Conservation (phyloP, 2,329 filamentous ascomycete species). For the Blastomyces silverae region DNA sequence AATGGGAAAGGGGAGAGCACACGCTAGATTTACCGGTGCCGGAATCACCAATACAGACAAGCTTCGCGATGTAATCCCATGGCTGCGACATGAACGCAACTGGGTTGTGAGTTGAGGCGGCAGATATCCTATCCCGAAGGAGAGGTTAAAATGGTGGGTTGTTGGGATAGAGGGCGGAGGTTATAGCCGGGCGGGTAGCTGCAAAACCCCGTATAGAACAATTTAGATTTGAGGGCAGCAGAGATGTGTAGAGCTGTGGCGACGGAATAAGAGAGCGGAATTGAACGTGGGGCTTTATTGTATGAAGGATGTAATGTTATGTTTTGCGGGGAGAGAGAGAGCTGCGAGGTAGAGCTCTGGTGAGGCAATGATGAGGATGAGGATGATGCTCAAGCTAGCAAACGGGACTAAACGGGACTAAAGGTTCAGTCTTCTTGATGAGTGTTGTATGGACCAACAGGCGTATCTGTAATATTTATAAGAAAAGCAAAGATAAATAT, state of each 20-base stretch:
- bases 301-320: too few species aligned
- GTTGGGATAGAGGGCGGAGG: not conserved
- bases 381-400: not conserved
- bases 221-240: not conserved
- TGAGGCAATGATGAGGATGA: not conserved
- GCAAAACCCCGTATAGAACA: too few species aligned
- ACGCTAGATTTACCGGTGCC: slow-evolving; percentile 87
- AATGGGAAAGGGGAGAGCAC: slow-evolving; percentile 28
- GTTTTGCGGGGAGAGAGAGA: not conserved
- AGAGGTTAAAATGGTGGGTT: not conserved
- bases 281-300: not conserved
- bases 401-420: not conserved
- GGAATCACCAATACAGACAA: slow-evolving; percentile 94
- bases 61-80: slow-evolving; percentile 99
- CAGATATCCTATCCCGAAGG: not conserved
- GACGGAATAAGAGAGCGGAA: not conserved
- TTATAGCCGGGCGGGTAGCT: not conserved
- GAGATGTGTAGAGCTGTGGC: not conserved
- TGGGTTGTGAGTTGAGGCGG: not conserved
- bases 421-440: too few species aligned
- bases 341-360: not conserved
- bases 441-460: too few species aligned
- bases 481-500: too few species aligned
- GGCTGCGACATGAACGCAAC: slow-evolving; percentile 48
- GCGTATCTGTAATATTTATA: too few species aligned